Evolutionary conservation across 208 protist genomes (phyloP), one percentile per base, ranked within the genome.

Genomic region (Blastocrithidia nonstop): DNA sequence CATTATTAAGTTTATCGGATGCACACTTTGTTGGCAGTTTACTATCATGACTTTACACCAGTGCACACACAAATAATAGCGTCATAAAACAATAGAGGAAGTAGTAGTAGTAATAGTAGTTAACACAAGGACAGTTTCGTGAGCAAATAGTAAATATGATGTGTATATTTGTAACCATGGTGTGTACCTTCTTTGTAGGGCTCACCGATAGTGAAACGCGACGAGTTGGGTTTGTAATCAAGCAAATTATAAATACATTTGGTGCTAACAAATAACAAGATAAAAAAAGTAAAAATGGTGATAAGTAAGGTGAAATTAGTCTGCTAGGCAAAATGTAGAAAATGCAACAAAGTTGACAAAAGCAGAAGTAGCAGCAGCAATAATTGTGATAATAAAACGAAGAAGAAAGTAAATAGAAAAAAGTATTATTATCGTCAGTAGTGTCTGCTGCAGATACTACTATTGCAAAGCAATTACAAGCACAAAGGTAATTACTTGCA

Each of bases 201-300:
- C 60, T 83, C 36, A 85, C 75, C 1, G 71, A 82, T 54, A 65
- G 62, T n/a, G 80, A 89, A 59, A 68, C 62, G 49, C 76, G 73
- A 52, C 68, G 80, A 3, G 19, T 78, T 3, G 80, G 75, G 31
- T 59, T 70, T 44, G 44, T 89, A 5, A 29, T 89, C 9, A 54
- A 38, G 42, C 38, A 51, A n/a, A n/a, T 71, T 48, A 24, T 45
- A 2, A 24, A 23, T 5, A 25, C 33, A 5, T 15, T 44, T 1
- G 4, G 44, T 29, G 29, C 38, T 6, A 20, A 37, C 13, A 20
- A 15, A n/a, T n/a, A n/a, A n/a, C n/a, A n/a, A n/a, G n/a, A n/a
- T n/a, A n/a, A n/a, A n/a, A n/a, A n/a, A n/a, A n/a, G n/a, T n/a
- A n/a, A n/a, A n/a, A n/a, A n/a, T n/a, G n/a, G n/a, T n/a, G n/a